Conservation (phyloP, 164 flowering plant species). For the Aristolochia californica region DNA sequence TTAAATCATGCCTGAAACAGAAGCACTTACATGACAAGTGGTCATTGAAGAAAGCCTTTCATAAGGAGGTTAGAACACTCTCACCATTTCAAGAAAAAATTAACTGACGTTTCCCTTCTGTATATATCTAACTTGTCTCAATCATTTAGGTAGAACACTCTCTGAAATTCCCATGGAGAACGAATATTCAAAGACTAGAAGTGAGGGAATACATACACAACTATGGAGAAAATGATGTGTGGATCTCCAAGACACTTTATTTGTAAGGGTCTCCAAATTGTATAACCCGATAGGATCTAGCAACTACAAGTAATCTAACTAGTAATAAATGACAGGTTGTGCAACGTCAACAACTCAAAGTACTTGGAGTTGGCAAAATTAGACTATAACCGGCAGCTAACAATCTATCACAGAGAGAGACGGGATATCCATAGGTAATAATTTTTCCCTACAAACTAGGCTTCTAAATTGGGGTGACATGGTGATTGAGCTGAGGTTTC, state of each 20-base stretch:
- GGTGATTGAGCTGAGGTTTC: background rate
- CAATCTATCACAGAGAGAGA: background rate
- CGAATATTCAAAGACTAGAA: conserved; percentile 1
- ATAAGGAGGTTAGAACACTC: background rate
- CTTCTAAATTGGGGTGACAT: background rate
- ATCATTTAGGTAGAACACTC: conserved; percentile 2
- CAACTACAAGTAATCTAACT: background rate
- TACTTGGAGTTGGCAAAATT: conserved; percentile 5
- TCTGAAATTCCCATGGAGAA: conserved; percentile 4
- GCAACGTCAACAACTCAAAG: conserved; percentile 2
- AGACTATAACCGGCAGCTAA: conserved; percentile 7
- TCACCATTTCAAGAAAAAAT: background rate
- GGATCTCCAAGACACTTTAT: conserved; percentile 5
- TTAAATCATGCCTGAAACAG: conserved; percentile 1
- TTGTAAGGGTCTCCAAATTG: background rate
- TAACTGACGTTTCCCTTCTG: background rate
- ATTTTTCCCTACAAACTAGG: background rate
- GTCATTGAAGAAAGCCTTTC: conserved; percentile 10
- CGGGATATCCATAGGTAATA: background rate
- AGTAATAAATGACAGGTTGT: background rate
- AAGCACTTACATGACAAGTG: conserved; percentile 5
- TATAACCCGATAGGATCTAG: background rate
- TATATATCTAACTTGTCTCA: background rate
- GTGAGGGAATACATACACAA: conserved; percentile 3
- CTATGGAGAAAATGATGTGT: conserved; percentile 10